Percentiles rank a stretch among this genome's conserved stretches.
phyloP scores from a whole-genome alignment of 2,329 filamentous ascomycete species.

The Penicillium sp. region DNA sequence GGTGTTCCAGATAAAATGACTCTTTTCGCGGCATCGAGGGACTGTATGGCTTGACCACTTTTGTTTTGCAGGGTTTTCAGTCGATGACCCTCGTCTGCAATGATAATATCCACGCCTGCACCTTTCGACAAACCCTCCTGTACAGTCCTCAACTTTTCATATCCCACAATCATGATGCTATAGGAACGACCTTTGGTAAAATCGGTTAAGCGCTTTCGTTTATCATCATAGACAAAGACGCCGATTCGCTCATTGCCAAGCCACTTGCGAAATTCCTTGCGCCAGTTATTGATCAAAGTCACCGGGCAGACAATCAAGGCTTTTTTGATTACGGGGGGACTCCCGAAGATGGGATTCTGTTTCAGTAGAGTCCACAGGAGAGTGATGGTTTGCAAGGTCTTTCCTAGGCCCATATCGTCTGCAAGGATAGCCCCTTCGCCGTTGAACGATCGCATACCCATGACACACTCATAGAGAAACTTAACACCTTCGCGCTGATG shows the following conservation, averaged over 20 bases:
- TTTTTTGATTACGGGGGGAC: conserved; percentile 59
- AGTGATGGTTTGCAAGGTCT: conserved; percentile 67
- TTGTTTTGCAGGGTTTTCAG: conserved; percentile 66
- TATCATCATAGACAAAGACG: conserved; percentile 59
- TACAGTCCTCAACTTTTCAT: conserved; percentile 62
- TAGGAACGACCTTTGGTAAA: conserved; percentile 65
- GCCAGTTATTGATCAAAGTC: conserved; percentile 67
- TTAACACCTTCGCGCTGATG: conserved; percentile 65
- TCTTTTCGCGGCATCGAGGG: conserved; percentile 55
- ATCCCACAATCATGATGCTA: conserved; percentile 67
- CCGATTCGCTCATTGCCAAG: conserved; percentile 64
- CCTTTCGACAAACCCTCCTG: conserved; percentile 60
- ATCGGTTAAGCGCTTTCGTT: conserved; percentile 56
- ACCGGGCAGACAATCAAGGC: conserved; percentile 68
- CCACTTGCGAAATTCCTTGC: conserved; percentile 68
- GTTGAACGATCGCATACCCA: conserved; percentile 62
- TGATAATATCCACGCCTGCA: conserved; percentile 60
- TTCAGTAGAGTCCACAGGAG: conserved; percentile 67
- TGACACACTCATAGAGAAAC: conserved; percentile 70
- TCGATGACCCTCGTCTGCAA: conserved; percentile 64
- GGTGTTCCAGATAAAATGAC: conserved; percentile 63
- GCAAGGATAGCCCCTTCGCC: conserved; percentile 66
- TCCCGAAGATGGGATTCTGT: conserved; percentile 60
- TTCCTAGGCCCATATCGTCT: conserved; percentile 71
- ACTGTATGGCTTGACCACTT: conserved; percentile 59